Percentiles rank a stretch among this genome's conserved stretches.
Evolutionary conservation across 106 monocot species (phyloP).

Genomic region (Acorus gramineus): DNA sequence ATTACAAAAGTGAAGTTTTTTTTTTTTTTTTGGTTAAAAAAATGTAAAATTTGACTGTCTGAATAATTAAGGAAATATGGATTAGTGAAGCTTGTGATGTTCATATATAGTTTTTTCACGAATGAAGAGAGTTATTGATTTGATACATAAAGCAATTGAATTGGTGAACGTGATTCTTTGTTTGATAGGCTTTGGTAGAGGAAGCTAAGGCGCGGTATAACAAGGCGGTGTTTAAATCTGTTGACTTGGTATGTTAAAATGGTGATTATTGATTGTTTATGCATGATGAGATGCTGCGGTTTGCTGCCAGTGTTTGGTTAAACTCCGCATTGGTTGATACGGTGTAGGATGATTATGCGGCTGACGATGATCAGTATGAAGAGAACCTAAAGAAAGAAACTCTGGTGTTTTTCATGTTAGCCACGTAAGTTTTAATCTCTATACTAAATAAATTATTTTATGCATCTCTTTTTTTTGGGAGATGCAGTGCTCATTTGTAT

Average conservation of each 20-base stretch:
- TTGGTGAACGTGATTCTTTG: no score
- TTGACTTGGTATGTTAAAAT: constrained; percentile 40
- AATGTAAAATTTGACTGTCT: no score
- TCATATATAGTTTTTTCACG: no score
- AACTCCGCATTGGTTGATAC: background rate
- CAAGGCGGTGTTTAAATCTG: constrained; percentile 51
- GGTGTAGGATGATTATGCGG: constrained; percentile 77
- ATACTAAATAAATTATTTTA: background rate
- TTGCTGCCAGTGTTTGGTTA: background rate
- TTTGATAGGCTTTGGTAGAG: constrained; percentile 21
- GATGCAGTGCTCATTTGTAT: background rate
- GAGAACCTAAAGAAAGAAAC: constrained; percentile 84
- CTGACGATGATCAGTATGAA: constrained; percentile 84
- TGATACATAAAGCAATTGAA: no score
- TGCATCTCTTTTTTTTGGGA: background rate
- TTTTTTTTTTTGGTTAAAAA: no score
- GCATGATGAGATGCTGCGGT: background rate
- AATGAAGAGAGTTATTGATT: no score
- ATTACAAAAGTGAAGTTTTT: no score
- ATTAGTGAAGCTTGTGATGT: no score
- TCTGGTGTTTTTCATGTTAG: constrained; percentile 78
- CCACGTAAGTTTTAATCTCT: constrained; percentile 52
- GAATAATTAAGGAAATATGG: no score
- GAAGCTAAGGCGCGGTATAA: constrained; percentile 66
- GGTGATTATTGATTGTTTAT: background rate